Conservation (phyloP, 2,329 filamentous ascomycete genomes). For the Cladosporium phlei region DNA sequence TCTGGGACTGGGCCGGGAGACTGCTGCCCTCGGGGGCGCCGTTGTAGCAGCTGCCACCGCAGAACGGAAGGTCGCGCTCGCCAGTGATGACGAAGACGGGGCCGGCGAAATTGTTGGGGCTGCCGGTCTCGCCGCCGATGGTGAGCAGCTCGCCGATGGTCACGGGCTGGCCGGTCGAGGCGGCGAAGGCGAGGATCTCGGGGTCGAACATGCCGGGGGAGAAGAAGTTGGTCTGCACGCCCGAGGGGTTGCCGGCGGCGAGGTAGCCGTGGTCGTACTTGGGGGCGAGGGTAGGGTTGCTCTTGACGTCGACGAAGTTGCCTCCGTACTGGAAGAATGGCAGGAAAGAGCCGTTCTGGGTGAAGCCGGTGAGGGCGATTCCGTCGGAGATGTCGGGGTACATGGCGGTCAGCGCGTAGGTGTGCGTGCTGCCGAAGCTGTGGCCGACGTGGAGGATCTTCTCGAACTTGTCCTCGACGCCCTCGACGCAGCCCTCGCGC, state of each 20-base stretch:
- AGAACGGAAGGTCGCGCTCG: slow-evolving; percentile 50
- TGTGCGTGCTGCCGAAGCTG: slow-evolving; percentile 55
- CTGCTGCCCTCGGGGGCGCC: slow-evolving; percentile 37
- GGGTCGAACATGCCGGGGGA: slow-evolving; percentile 53
- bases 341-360: slow-evolving; percentile 45
- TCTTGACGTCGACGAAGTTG: slow-evolving; percentile 31
- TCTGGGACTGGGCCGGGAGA: slow-evolving; percentile 42
- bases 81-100: slow-evolving; percentile 59
- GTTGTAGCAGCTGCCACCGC: slow-evolving; percentile 55
- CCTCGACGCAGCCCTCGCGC: slow-evolving; percentile 42
- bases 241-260: slow-evolving; percentile 41
- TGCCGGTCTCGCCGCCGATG: slow-evolving; percentile 38
- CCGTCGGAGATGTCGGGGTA: slow-evolving; percentile 54
- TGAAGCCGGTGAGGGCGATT: slow-evolving; percentile 58
- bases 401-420: slow-evolving; percentile 50
- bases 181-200: slow-evolving; percentile 45
- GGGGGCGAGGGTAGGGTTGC: slow-evolving; percentile 22
- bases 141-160: slow-evolving; percentile 57
- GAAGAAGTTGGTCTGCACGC: slow-evolving; percentile 49
- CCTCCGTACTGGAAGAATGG: slow-evolving; percentile 29
- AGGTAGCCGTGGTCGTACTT: slow-evolving; percentile 50
- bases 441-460: slow-evolving; percentile 59
- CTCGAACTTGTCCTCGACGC: slow-evolving; percentile 35
- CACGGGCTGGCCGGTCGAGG: slow-evolving; percentile 51
- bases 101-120: slow-evolving; percentile 42